Percentiles rank a stretch among this genome's conserved stretches.
Evolutionary conservation across 352 stramenopile species (phyloP).

Genomic region (Hyaloperonospora brassicae): DNA sequence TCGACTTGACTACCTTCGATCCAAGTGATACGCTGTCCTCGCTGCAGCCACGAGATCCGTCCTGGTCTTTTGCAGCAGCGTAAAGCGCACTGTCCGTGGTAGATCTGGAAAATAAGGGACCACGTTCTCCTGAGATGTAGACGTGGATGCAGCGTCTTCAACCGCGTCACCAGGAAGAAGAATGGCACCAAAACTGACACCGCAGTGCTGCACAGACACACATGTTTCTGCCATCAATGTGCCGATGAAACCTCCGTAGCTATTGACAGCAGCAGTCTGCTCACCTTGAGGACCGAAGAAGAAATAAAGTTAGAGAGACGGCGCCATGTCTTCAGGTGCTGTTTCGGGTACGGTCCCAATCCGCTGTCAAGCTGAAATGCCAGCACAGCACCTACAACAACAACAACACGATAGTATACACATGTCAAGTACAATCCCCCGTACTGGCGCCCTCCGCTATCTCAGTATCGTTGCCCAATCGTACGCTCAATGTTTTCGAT

Average conservation of each 20-base stretch:
- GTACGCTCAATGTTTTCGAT: constrained; percentile 64
- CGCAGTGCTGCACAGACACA: constrained; percentile 38
- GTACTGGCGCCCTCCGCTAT: background rate
- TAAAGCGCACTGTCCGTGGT: constrained; percentile 69
- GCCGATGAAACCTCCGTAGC: background rate
- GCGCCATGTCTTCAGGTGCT: constrained; percentile 65
- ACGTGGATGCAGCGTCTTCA: constrained; percentile 31
- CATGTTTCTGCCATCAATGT: background rate
- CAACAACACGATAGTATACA: constrained; percentile 1
- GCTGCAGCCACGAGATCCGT: constrained; percentile 34
- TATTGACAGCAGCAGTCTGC: too few species aligned
- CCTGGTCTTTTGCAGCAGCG: constrained; percentile 33
- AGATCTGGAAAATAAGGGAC: constrained; percentile 68
- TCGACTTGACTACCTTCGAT: constrained; percentile 42
- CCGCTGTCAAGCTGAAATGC: constrained; percentile 77
- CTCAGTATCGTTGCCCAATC: constrained; percentile 4
- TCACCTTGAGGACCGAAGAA: constrained; percentile 45
- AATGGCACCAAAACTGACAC: constrained; percentile 49
- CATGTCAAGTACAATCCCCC: background rate
- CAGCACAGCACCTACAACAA: constrained; percentile 40
- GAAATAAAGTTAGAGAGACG: constrained; percentile 67
- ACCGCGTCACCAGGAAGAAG: constrained; percentile 58
- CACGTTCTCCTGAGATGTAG: constrained; percentile 21
- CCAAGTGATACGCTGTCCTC: constrained; percentile 72
- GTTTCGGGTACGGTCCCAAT: constrained; percentile 69